Evolutionary conservation across 768 basidiomycete genomes (phyloP).

Genomic region (Coprinopsis sp.): DNA sequence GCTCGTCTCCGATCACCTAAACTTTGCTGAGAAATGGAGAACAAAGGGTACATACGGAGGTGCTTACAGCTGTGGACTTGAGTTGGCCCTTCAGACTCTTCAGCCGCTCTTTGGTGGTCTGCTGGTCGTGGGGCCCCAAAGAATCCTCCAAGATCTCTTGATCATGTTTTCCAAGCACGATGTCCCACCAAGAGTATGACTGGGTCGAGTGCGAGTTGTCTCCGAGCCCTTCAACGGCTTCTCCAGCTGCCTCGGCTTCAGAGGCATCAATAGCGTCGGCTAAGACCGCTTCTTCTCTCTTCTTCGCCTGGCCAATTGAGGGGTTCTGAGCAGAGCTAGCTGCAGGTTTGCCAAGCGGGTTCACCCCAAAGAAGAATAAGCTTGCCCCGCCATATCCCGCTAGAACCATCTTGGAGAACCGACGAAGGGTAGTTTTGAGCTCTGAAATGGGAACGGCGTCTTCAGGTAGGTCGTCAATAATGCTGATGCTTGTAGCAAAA

Average conservation of each 20-base stretch:
- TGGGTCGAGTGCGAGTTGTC: conserved; percentile 11
- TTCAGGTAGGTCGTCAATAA: conserved; percentile 10
- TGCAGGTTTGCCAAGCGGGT: conserved; percentile 17
- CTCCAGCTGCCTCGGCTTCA: conserved; percentile 58
- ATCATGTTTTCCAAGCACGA: conserved; percentile 75
- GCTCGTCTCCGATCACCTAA: conserved; percentile 59
- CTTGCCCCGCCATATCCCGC: conserved; percentile 84
- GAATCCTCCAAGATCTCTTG: conserved; percentile 77
- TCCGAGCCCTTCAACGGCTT: conserved; percentile 30
- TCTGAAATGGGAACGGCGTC: conserved; percentile 36
- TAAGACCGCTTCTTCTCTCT: conserved; percentile 56
- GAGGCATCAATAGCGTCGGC: conserved; percentile 66
- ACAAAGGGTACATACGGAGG: not conserved
- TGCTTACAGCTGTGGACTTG: conserved; percentile 47
- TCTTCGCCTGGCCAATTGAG: conserved; percentile 31
- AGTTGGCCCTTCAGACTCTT: conserved; percentile 38
- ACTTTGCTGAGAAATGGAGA: not conserved
- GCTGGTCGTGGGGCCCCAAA: conserved; percentile 26
- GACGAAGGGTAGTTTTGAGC: conserved; percentile 65
- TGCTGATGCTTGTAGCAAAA: not conserved
- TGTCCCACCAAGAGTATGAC: conserved; percentile 79
- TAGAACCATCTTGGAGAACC: conserved; percentile 77
- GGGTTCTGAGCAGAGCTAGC: not conserved
- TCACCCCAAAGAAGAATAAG: conserved; percentile 75
- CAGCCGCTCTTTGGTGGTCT: conserved; percentile 16